Conservation (phyloP, 768 basidiomycete species). For the Royoungia palumana region DNA sequence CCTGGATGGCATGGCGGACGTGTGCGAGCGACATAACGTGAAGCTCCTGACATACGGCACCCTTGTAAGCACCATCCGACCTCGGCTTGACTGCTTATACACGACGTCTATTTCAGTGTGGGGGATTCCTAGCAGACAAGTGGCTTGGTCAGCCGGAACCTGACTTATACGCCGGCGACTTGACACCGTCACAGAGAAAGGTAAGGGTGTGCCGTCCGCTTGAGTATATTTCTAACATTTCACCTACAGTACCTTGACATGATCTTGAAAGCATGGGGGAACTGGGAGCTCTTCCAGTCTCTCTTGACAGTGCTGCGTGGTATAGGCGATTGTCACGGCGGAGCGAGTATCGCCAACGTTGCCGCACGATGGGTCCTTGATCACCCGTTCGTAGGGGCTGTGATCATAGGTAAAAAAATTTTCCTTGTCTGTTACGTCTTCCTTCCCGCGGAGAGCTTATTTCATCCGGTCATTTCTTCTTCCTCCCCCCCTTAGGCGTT, state of each 20-base stretch:
- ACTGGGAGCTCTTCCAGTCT: slow-evolving; percentile 70
- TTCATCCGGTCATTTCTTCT: background rate
- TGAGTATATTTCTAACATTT: no score
- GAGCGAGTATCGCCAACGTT: slow-evolving; percentile 70
- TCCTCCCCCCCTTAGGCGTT: slow-evolving; percentile 43
- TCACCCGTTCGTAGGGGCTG: slow-evolving; percentile 72
- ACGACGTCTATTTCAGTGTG: slow-evolving; percentile 51
- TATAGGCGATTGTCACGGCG: slow-evolving; percentile 67
- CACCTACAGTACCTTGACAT: slow-evolving; percentile 73
- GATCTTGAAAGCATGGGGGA: slow-evolving; percentile 77
- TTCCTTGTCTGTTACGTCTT: slow-evolving; percentile 3
- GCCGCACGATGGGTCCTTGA: slow-evolving; percentile 83
- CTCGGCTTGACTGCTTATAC: background rate
- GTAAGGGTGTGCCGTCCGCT: slow-evolving; percentile 32
- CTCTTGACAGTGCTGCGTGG: slow-evolving; percentile 55
- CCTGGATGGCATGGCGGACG: slow-evolving; percentile 71
- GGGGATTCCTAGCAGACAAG: slow-evolving; percentile 75
- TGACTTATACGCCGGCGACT: slow-evolving; percentile 59
- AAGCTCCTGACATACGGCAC: slow-evolving; percentile 83
- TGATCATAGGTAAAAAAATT: slow-evolving; percentile 58
- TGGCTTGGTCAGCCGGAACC: slow-evolving; percentile 71
- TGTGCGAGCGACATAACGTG: slow-evolving; percentile 67
- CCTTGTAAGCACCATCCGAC: slow-evolving; percentile 46
- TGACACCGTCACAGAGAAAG: slow-evolving; percentile 85
- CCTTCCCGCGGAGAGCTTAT: background rate